Conservation (phyloP, 345 rosid genomes). For the Clarkia xantiana region DNA sequence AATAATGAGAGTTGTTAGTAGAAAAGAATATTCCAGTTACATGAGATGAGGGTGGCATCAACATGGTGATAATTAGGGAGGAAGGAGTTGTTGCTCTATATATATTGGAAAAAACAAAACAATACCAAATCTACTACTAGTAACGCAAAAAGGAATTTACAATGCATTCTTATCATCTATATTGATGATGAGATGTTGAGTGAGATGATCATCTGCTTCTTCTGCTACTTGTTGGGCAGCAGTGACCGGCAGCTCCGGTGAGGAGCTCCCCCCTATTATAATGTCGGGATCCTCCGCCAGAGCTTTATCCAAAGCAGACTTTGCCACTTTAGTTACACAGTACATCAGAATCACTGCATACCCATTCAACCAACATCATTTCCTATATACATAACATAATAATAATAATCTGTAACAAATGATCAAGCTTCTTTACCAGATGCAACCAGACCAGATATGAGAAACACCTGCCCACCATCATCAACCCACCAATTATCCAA, state of each 20-base stretch:
- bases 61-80: too few relatives aligned
- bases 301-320: conserved; percentile 72
- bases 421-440: conserved; percentile 88
- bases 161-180: conserved; percentile 31
- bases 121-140: too few relatives aligned
- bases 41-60: too few relatives aligned
- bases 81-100: too few relatives aligned
- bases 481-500: too few relatives aligned
- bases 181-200: conserved; percentile 63
- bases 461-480: conserved; percentile 57
- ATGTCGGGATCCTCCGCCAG: conserved; percentile 67
- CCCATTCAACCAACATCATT: not conserved
- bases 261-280: too few relatives aligned
- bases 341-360: conserved; percentile 63
- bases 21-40: too few relatives aligned
- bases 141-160: too few relatives aligned
- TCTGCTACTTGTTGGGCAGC: conserved; percentile 14
- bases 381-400: not conserved
- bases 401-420: too few relatives aligned
- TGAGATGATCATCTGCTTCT: conserved; percentile 18
- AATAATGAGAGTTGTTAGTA: too few relatives aligned
- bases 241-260: too few relatives aligned
- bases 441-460: conserved; percentile 44
- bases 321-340: conserved; percentile 70
- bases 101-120: too few relatives aligned